These are phyloP conservation scores for Penstemon eatonii DNA, from an alignment of 257 asterid genomes.

Conservation along the genomic window DNA sequence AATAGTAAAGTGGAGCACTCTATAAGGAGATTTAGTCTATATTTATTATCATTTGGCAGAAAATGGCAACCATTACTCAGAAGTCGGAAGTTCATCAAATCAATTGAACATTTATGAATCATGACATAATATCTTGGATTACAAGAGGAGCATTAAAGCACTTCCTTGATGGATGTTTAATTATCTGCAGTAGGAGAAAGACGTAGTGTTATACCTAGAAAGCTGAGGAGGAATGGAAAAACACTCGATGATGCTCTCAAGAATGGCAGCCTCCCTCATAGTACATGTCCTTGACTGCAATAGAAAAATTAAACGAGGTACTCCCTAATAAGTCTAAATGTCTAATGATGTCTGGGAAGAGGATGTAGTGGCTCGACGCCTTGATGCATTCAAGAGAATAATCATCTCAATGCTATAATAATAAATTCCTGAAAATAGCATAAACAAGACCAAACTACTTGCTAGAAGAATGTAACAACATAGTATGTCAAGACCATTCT, in stretches of 20 bases:
- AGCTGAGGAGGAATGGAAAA: slow-evolving; percentile 86
- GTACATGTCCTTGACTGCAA: slow-evolving; percentile 79
- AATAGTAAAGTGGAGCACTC: too few relatives aligned
- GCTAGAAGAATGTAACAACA: slow-evolving; percentile 3
- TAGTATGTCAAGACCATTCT: not conserved
- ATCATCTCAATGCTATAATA: not conserved
- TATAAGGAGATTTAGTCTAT: not conserved
- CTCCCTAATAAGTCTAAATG: not conserved
- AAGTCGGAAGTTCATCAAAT: not conserved
- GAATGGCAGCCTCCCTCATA: slow-evolving; percentile 81
- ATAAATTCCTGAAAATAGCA: not conserved
- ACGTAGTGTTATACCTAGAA: slow-evolving; percentile 56
- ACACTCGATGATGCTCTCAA: slow-evolving; percentile 85
- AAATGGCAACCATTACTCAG: not conserved
- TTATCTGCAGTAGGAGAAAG: not conserved
- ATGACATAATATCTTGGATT: not conserved
- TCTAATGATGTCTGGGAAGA: not conserved
- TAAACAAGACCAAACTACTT: not conserved
- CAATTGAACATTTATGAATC: not conserved
- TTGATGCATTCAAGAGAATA: not conserved
- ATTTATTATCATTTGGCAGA: not conserved
- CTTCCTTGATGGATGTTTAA: not conserved
- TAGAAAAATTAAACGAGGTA: slow-evolving; percentile 17
- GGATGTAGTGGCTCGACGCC: not conserved
- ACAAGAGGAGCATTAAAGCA: slow-evolving; percentile 5